Evolutionary conservation across 139 green algal species (phyloP), one percentile per base, ranked within the genome.

Genomic region (Chlorella sorokiniana): DNA sequence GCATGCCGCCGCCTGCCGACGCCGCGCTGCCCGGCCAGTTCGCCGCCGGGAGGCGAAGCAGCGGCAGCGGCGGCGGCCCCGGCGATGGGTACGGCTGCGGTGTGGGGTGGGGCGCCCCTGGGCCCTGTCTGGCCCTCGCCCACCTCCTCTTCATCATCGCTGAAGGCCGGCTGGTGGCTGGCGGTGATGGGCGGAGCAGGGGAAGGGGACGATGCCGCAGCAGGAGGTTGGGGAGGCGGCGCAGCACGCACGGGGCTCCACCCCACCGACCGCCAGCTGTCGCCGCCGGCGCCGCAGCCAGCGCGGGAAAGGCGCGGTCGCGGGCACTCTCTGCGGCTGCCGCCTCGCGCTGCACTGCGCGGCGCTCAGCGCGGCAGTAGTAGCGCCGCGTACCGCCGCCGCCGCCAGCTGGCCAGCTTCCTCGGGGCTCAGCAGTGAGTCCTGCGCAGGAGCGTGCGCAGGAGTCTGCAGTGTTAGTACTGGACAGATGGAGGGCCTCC

Each of bases 371-470:
- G 79, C 79, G 10, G 69, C 68, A 4, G 52, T 79, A 54, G 69
- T 79, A 40, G 68, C 52, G 1, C 73, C 71, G 69, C 84, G 88
- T 14, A 88, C 81, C 0, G 80, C 79, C 20, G 59, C 76, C 20
- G 84, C 76, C 6, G 81, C 85, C 37, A 41, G 69, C 42, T 78
- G 42, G 27, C 84, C 89, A 52, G 82, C 70, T 20, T 83, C 83
- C 22, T 83, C 77, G 6, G 70, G 62, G 18, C 65, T 73, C 54
- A 65, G 68, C 63, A 77, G 42, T 0, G 25, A 41, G 7, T 56
- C 70, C 44, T 74, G 51, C 40, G 48, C 4, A 4, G 37, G 4
- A 52, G 40, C n/a, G n/a, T n/a, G n/a, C n/a, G n/a, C n/a, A n/a
- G n/a, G n/a, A n/a, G n/a, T n/a, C n/a, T n/a, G n/a, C n/a, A n/a